Conservation (phyloP, 768 basidiomycete species). For the Mycena vitilis region DNA sequence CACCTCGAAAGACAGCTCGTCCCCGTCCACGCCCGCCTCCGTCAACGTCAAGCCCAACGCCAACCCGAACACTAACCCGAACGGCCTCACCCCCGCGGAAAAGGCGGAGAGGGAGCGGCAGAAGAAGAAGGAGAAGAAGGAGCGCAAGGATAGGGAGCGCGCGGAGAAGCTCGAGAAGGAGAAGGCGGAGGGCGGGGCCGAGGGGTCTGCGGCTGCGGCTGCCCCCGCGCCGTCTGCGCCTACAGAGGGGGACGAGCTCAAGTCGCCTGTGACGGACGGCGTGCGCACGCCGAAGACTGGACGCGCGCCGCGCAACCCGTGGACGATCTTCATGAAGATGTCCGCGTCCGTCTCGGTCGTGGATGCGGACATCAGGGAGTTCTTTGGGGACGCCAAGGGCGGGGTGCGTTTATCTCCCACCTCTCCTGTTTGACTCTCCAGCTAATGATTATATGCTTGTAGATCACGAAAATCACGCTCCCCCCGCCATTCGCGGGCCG, state of each 20-base stretch:
- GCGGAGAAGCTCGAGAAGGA: constrained; percentile 55
- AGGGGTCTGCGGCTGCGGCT: constrained; percentile 48
- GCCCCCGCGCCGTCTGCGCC: constrained; percentile 39
- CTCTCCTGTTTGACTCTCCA: constrained; percentile 11
- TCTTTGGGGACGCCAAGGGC: constrained; percentile 77
- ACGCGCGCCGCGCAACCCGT: constrained; percentile 76
- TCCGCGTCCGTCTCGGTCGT: constrained; percentile 55
- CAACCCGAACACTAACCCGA: constrained; percentile 52
- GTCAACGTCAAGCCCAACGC: constrained; percentile 51
- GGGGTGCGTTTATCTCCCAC: constrained; percentile 61
- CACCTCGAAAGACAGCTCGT: constrained; percentile 48
- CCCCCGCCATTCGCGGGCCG: constrained; percentile 63
- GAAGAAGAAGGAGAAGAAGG: constrained; percentile 62
- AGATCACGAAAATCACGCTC: constrained; percentile 79
- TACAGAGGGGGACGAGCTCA: constrained; percentile 52
- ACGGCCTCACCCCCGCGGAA: constrained; percentile 54
- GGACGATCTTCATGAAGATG: constrained; percentile 88
- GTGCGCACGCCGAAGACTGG: constrained; percentile 78
- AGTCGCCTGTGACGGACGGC: constrained; percentile 67
- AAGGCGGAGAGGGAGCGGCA: constrained; percentile 72
- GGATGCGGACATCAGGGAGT: constrained; percentile 78
- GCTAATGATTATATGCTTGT: neutral
- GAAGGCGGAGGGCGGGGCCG: constrained; percentile 51
- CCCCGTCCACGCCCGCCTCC: constrained; percentile 45
- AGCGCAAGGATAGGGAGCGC: constrained; percentile 59